phyloP scores from a whole-genome alignment of 73 alveolate species.

The Paramecium tetraurelia region DNA sequence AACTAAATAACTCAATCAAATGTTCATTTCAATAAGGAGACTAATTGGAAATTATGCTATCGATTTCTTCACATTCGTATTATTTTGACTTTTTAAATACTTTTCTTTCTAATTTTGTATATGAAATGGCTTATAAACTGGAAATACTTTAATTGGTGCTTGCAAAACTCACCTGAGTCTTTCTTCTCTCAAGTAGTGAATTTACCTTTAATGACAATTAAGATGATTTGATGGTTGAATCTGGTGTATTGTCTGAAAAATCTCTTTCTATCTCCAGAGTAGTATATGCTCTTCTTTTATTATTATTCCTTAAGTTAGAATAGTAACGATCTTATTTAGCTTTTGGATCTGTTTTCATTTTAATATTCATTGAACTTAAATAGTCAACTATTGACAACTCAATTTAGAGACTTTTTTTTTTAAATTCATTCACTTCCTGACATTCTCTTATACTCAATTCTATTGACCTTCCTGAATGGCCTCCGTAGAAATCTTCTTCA shows the following conservation, averaged over 20 bases:
- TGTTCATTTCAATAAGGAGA: not conserved
- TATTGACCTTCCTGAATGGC: not conserved
- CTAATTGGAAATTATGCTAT: not conserved
- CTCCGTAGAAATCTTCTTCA: constrained; percentile 41
- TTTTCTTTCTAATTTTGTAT: not conserved
- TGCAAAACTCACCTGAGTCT: not conserved
- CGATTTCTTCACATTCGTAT: not conserved
- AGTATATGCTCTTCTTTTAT: constrained; percentile 6
- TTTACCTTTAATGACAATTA: not conserved
- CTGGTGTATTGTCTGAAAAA: not conserved
- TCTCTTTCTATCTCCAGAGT: not conserved
- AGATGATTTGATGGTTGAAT: not conserved
- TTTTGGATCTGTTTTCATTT: constrained; percentile 42
- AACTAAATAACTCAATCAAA: not conserved
- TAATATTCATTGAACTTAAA: not conserved
- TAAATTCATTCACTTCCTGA: not conserved
- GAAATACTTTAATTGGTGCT: not conserved
- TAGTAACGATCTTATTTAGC: constrained; percentile 45
- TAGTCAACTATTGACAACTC: constrained; percentile 7
- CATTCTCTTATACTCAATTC: constrained; percentile 14
- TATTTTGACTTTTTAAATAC: not conserved
- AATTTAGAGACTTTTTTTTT: not conserved
- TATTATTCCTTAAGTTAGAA: not conserved
- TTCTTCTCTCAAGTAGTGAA: not conserved
- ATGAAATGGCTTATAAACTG: not conserved